Conservation (phyloP, 2,329 filamentous ascomycete genomes). For the Phyllosticta citrichinensis region DNA sequence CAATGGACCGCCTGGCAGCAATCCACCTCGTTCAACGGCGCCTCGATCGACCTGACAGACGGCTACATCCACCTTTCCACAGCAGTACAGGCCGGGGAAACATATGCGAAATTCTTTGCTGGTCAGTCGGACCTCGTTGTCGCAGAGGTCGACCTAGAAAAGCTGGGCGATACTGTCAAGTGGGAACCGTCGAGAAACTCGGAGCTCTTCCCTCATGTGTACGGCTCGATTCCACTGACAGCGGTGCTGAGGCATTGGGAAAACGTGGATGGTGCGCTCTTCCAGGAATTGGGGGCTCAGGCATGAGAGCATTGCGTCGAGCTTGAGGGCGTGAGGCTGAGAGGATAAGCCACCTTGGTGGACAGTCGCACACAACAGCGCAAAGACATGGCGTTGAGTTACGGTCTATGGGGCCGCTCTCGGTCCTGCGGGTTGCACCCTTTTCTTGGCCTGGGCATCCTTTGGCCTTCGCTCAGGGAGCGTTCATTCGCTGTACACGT, state of each 20-base stretch:
- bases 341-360: no score
- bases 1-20: slow-evolving; percentile 8
- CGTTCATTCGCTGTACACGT: no score
- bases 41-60: slow-evolving; percentile 12
- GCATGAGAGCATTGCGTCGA: not conserved
- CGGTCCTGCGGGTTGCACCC: no score
- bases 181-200: slow-evolving; percentile 11
- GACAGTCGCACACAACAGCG: no score
- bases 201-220: slow-evolving; percentile 12
- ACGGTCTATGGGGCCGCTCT: no score
- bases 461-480: no score
- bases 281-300: not conserved
- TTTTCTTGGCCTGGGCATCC: no score
- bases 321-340: not conserved
- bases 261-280: not conserved
- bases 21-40: slow-evolving; percentile 10
- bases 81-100: slow-evolving; percentile 8
- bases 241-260: not conserved
- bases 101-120: slow-evolving; percentile 12
- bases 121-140: slow-evolving; percentile 7
- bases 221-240: not conserved
- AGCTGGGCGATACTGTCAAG: slow-evolving; percentile 11
- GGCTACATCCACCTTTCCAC: slow-evolving; percentile 14
- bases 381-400: no score
- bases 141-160: slow-evolving; percentile 11